These are phyloP conservation scores for Chimonanthus praecox DNA, from an alignment of 164 flowering plant species.

Conservation along the genomic window DNA sequence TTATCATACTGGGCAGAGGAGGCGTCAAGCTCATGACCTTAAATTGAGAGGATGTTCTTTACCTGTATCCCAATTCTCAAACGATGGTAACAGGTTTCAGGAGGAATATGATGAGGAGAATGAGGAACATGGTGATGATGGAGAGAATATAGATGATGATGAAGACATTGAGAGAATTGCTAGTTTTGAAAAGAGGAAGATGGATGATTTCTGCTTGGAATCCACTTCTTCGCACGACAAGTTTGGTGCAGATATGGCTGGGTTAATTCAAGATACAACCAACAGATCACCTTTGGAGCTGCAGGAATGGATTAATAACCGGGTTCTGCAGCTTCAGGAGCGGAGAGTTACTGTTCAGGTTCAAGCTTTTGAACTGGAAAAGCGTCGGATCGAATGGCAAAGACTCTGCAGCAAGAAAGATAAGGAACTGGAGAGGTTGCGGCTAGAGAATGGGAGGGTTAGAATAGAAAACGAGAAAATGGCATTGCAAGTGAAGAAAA, in stretches of 20 bases:
- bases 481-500: slow-evolving; percentile 41
- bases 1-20: slow-evolving; percentile 51
- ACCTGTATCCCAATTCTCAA: slow-evolving; percentile 20
- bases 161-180: slow-evolving; percentile 16
- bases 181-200: slow-evolving; percentile 12
- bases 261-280: slow-evolving; percentile 26
- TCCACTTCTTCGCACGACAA: slow-evolving; percentile 1
- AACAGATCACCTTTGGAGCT: slow-evolving; percentile 27
- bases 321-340: slow-evolving; percentile 32
- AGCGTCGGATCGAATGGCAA: slow-evolving; percentile 46
- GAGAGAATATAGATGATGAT: slow-evolving; percentile 23
- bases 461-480: slow-evolving; percentile 43
- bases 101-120: slow-evolving; percentile 22
- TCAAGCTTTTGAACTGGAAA: slow-evolving; percentile 47
- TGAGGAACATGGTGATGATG: slow-evolving; percentile 21
- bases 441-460: slow-evolving; percentile 54
- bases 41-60: slow-evolving; percentile 32
- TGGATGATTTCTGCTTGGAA: slow-evolving; percentile 16
- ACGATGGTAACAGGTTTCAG: slow-evolving; percentile 23
- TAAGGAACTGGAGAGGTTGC: slow-evolving; percentile 48
- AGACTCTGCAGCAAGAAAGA: slow-evolving; percentile 52
- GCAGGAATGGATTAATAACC: slow-evolving; percentile 37
- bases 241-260: slow-evolving; percentile 28
- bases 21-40: slow-evolving; percentile 35
- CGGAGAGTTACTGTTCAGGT: slow-evolving; percentile 33